These are phyloP conservation scores for Mayamaea pseudoterrestris DNA, from an alignment of 108 stramenopile species.

Conservation along the genomic window DNA sequence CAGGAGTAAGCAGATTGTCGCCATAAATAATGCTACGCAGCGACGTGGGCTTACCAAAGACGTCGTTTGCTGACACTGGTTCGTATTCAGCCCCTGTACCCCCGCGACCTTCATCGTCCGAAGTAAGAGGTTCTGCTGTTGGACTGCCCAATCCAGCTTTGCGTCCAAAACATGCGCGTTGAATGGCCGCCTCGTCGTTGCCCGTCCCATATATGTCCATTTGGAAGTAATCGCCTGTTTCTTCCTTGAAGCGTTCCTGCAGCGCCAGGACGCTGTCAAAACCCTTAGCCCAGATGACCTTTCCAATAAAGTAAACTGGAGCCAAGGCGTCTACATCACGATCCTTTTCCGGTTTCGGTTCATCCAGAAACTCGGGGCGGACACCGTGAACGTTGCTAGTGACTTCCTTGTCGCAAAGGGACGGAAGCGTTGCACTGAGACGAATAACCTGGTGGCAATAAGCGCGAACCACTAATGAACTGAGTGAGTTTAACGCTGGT, in stretches of 20 bases:
- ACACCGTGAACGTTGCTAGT: constrained; percentile 79
- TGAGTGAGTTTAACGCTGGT: constrained; percentile 53
- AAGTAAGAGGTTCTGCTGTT: not conserved
- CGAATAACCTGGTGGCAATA: constrained; percentile 75
- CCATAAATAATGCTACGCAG: not conserved
- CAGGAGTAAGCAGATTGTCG: no score
- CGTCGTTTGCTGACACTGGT: not conserved
- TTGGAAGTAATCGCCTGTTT: constrained; percentile 46
- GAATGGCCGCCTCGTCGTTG: constrained; percentile 53
- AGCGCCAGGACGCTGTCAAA: constrained; percentile 56
- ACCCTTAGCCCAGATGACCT: constrained; percentile 56
- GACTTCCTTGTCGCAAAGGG: constrained; percentile 45
- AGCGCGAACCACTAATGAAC: constrained; percentile 48
- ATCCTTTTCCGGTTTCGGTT: constrained; percentile 11
- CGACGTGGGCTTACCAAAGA: not conserved
- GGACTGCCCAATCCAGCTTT: constrained; percentile 2
- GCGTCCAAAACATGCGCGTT: constrained; percentile 31
- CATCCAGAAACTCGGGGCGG: constrained; percentile 49
- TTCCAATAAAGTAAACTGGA: constrained; percentile 73
- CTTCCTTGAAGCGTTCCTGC: constrained; percentile 22
- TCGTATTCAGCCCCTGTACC: no score
- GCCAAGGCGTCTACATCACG: no score
- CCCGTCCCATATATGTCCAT: constrained; percentile 66
- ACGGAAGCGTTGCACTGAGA: constrained; percentile 43
- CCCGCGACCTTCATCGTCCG: not conserved